Base-by-base conservation (phyloP, 768 basidiomycete genomes). In the Lentinula sp. region DNA sequence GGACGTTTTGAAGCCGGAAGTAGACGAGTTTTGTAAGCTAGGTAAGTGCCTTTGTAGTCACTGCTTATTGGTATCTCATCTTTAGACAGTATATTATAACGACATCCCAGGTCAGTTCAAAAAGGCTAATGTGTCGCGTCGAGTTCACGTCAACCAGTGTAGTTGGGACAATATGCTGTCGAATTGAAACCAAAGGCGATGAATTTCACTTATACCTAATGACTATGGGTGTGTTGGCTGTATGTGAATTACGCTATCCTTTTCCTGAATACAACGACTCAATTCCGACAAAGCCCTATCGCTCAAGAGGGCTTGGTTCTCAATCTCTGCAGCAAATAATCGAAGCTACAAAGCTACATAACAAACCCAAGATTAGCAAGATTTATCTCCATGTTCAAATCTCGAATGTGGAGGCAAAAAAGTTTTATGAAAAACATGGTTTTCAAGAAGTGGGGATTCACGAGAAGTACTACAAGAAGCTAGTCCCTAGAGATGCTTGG, bases 201-300 rank as follows among this genome's bases (percentile, higher is more conserved):
- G 73, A 78, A 65, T 76, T 74, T 48, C 77, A 79, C 51, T 74
- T 92, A 62, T 95, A 95, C 75, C 80, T 95, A 69, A 92, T 94
- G 88, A 95, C 94, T 54, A 88, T 95, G 87, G 94, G 93, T 48
- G 76, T 95, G 64, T 84, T 95, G 59, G 92, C 91, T 60, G 92
- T 94, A 52, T 28, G 59, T 52, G 76, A 74, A 85, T 75, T 61
- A 58, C 23, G n/a, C 57, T 50, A 51, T 50, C 52, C 18, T 63
- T 57, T 57, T 52, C 55, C 9, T 55, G 35, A 48, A 65, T 49
- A 21, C 37, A 39, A 8, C 18, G 39, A 34, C 55, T 61, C 48
- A 65, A 57, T 49, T 37, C 54, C 42, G 59, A 42, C 21, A 3
- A 66, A 94, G 92, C 92, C 94, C 21, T 96, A 96, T 74, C 87